Conservation (phyloP, 2,329 filamentous ascomycete genomes). For the Ilyonectria mors-panacis region DNA sequence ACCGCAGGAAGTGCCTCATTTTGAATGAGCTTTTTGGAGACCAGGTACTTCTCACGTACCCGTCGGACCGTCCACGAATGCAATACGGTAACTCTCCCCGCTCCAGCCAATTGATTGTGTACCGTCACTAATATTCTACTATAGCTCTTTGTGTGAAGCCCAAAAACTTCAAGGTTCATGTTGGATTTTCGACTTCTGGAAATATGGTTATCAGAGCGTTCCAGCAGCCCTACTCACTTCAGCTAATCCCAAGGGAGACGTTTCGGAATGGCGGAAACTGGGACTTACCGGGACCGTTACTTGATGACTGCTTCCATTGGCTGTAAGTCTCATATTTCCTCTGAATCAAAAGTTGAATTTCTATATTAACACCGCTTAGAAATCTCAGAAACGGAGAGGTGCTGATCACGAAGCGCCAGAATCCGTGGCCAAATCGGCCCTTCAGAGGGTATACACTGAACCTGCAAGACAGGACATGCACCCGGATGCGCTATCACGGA, state of each 20-base stretch:
- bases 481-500: slow-evolving; percentile 1
- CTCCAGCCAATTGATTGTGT: not conserved
- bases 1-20: slow-evolving; percentile 57
- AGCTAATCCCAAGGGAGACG: slow-evolving; percentile 39
- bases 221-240: slow-evolving; percentile 33
- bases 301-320: slow-evolving; percentile 71
- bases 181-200: slow-evolving; percentile 50
- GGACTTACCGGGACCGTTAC: slow-evolving; percentile 66
- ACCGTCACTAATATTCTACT: not conserved
- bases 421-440: slow-evolving; percentile 36
- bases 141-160: slow-evolving; percentile 32
- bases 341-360: not conserved
- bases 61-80: slow-evolving; percentile 69
- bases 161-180: slow-evolving; percentile 66
- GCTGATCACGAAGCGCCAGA: slow-evolving; percentile 36
- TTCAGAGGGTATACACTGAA: slow-evolving; percentile 34
- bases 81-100: slow-evolving; percentile 54
- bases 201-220: slow-evolving; percentile 49
- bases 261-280: slow-evolving; percentile 33
- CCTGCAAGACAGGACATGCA: slow-evolving; percentile 31
- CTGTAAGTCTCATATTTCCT: slow-evolving; percentile 55
- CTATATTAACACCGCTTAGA: not conserved
- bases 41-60: slow-evolving; percentile 65
- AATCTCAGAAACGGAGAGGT: slow-evolving; percentile 39
- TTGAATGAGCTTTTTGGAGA: slow-evolving; percentile 69